Evolutionary conservation across 176 grass and related monocot genomes (phyloP).

Genomic region (Sorghum bicolor): Sorghum_bicolor_NCBIv3 NC_012870.2:64905501-64906000

Average conservation of each 20-base stretch:
- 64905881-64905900: neutral
- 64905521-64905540: neutral
- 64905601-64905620: neutral
- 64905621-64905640: no score
- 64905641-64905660: no score
- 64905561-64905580: neutral
- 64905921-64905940: neutral
- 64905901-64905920: neutral
- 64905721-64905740: neutral
- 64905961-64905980: neutral
- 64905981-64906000: neutral
- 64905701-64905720: neutral
- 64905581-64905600: neutral
- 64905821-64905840: neutral
- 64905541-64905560: neutral
- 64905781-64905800: neutral
- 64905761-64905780: neutral
- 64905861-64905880: neutral
- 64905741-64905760: neutral
- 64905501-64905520: neutral
- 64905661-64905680: no score
- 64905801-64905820: neutral
- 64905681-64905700: no score
- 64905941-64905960: neutral
- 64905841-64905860: neutral